Percentiles rank a stretch among this genome's conserved stretches.
Conservation (phyloP, 768 basidiomycete species). For the Suillus fuscotomentosus region DNA sequence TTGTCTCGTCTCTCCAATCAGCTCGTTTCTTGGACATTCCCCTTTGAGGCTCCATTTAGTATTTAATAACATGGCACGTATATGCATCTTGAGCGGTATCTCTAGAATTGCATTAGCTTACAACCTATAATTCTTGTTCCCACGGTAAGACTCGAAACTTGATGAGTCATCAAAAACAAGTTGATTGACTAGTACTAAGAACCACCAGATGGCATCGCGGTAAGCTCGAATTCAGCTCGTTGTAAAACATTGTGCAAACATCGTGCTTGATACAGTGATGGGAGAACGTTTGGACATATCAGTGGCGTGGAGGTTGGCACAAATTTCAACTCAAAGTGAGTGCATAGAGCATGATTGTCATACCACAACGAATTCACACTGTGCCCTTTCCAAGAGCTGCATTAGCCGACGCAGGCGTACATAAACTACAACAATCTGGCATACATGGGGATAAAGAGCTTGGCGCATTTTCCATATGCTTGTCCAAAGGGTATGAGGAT, state of each 20-base stretch:
- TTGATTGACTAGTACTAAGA: too few relatives aligned
- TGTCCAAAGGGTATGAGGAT: slow-evolving; percentile 43
- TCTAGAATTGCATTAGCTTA: too few relatives aligned
- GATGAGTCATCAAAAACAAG: background rate
- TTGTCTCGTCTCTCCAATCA: background rate
- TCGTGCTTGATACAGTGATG: slow-evolving; percentile 7
- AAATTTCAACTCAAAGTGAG: slow-evolving; percentile 21
- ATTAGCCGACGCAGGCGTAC: slow-evolving; percentile 30
- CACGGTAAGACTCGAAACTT: background rate
- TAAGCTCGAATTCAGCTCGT: background rate
- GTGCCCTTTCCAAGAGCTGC: slow-evolving; percentile 8
- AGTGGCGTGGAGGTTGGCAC: slow-evolving; percentile 18
- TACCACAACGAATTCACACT: background rate
- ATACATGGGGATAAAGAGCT: slow-evolving; percentile 35
- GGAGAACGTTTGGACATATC: slow-evolving; percentile 29
- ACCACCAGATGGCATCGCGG: background rate
- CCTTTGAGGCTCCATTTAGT: background rate
- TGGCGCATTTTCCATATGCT: slow-evolving; percentile 40
- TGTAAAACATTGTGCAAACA: background rate
- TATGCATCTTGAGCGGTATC: too few relatives aligned
- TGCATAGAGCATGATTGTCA: background rate
- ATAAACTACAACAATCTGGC: slow-evolving; percentile 34
- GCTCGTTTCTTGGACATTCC: background rate
- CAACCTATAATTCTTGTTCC: background rate
- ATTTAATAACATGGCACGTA: background rate